Evolutionary conservation across 768 basidiomycete genomes (phyloP).

Genomic region (Leccinellum albellum): DNA sequence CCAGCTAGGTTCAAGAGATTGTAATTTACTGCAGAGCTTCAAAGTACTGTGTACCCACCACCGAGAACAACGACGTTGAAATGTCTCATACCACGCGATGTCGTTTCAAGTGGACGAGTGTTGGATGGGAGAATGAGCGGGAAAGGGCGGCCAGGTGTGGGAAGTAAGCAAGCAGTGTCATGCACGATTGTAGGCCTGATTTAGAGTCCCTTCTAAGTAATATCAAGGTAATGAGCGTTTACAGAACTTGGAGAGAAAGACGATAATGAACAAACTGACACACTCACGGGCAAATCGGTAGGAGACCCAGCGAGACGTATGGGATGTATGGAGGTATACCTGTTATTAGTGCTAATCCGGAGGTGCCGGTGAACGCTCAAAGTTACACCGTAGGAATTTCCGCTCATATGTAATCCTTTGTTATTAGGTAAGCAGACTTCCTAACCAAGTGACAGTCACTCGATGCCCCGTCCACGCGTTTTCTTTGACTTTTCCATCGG

Average conservation of each 20-base stretch:
- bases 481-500: constrained; percentile 66
- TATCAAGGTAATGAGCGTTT: constrained; percentile 1
- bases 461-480: constrained; percentile 56
- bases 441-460: background rate
- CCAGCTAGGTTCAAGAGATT: constrained; percentile 50
- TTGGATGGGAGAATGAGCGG: constrained; percentile 8
- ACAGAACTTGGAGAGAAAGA: background rate
- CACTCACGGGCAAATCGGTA: background rate
- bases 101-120: background rate
- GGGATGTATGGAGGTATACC: background rate
- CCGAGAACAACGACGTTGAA: constrained; percentile 80
- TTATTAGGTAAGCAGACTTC: constrained; percentile 14
- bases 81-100: constrained; percentile 50
- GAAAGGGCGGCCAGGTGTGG: constrained; percentile 15
- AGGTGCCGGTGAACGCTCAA: background rate
- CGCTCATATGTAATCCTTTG: background rate
- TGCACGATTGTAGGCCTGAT: constrained; percentile 4
- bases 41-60: constrained; percentile 42
- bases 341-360: background rate
- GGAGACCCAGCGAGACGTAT: background rate
- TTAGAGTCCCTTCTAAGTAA: constrained; percentile 1
- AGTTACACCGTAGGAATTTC: background rate
- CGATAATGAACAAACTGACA: constrained; percentile 1
- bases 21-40: background rate
- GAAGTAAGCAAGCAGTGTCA: constrained; percentile 20